Percentiles rank a stretch among this genome's conserved stretches.
Evolutionary conservation across 2,329 filamentous ascomycete species (phyloP).

Genomic region (Arthrinium puccinioides): DNA sequence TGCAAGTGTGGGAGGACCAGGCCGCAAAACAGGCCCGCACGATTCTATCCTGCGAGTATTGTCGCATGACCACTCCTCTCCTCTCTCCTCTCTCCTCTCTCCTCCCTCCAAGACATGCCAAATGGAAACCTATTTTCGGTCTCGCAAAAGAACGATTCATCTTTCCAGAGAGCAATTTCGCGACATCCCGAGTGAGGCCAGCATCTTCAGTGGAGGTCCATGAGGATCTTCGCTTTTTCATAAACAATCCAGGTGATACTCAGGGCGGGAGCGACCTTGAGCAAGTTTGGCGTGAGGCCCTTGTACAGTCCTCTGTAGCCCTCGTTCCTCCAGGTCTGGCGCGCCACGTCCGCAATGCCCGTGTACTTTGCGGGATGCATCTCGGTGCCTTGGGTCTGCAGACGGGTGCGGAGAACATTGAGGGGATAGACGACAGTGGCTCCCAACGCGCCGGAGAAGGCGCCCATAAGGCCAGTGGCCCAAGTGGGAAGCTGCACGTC

Average conservation of each 20-base stretch:
- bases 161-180: background rate
- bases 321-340: slow-evolving; percentile 75
- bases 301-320: slow-evolving; percentile 86
- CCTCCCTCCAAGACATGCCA: background rate
- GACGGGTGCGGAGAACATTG: slow-evolving; percentile 82
- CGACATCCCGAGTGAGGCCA: too few relatives aligned
- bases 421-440: slow-evolving; percentile 92
- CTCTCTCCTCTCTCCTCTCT: background rate
- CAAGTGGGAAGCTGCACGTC: slow-evolving; percentile 77
- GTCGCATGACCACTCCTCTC: too few relatives aligned
- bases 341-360: slow-evolving; percentile 82
- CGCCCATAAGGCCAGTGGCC: slow-evolving; percentile 80
- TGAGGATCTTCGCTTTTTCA: slow-evolving; percentile 70
- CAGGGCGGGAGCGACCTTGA: slow-evolving; percentile 93
- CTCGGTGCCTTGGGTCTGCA: slow-evolving; percentile 92
- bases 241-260: slow-evolving; percentile 95
- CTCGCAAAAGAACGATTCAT: background rate
- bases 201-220: slow-evolving; percentile 5
- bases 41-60: too few relatives aligned
- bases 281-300: slow-evolving; percentile 85
- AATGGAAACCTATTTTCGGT: background rate
- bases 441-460: slow-evolving; percentile 83
- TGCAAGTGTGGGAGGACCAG: too few relatives aligned
- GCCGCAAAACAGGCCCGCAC: too few relatives aligned
- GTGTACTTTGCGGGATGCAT: slow-evolving; percentile 86